Conservation (phyloP, 768 basidiomycete species). For the Boletus rufocinnamomeus region DNA sequence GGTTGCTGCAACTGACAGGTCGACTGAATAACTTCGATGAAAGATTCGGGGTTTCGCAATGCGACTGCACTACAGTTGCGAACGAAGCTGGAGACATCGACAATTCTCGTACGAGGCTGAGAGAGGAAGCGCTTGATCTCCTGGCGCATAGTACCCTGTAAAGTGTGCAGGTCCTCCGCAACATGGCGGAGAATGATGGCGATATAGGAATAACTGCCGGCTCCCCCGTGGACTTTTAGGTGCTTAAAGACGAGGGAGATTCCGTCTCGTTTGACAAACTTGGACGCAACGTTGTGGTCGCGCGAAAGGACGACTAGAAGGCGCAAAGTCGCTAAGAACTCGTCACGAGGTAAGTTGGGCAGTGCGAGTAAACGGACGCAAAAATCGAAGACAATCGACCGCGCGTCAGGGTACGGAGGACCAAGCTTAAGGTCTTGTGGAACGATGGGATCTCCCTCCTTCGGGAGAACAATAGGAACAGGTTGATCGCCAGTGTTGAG, state of each 20-base stretch:
- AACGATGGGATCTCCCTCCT: constrained; percentile 65
- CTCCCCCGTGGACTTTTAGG: constrained; percentile 56
- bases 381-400: constrained; percentile 70
- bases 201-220: constrained; percentile 79
- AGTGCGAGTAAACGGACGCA: constrained; percentile 70
- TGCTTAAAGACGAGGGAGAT: constrained; percentile 64
- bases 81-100: constrained; percentile 74
- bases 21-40: constrained; percentile 71
- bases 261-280: constrained; percentile 70
- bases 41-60: constrained; percentile 73
- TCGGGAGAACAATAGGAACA: constrained; percentile 60
- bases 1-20: constrained; percentile 75
- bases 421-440: constrained; percentile 56
- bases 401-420: constrained; percentile 61
- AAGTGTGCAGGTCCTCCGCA: constrained; percentile 69
- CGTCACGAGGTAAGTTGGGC: constrained; percentile 70
- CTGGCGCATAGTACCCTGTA: constrained; percentile 76
- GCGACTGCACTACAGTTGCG: constrained; percentile 78
- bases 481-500: constrained; percentile 78
- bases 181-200: constrained; percentile 90
- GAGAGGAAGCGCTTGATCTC: constrained; percentile 81
- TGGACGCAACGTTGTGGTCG: constrained; percentile 60
- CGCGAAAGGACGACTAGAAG: constrained; percentile 84
- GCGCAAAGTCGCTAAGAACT: constrained; percentile 78
- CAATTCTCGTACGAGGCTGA: constrained; percentile 64